Percentiles rank a stretch among this genome's conserved stretches.
Conservation (phyloP, 495 filamentous ascomycete genomes). For the Annulohypoxylon nitens region DNA sequence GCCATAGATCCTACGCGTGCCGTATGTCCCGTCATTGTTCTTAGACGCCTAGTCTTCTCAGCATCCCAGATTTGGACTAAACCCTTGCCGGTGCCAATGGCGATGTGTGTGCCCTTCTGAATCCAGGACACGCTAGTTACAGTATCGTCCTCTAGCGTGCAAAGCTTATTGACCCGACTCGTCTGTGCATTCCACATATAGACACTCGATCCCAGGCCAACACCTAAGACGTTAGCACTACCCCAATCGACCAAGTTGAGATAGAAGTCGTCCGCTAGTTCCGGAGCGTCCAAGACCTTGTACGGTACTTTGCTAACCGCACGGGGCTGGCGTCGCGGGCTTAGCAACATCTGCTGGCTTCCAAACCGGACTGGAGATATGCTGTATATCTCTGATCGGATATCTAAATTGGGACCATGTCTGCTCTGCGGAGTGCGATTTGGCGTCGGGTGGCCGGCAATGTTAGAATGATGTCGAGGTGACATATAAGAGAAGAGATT, state of each 20-base stretch:
- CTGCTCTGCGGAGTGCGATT: slow-evolving; percentile 89
- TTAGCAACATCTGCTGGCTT: slow-evolving; percentile 91
- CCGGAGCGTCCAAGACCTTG: slow-evolving; percentile 96
- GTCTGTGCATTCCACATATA: slow-evolving; percentile 98
- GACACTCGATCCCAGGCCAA: slow-evolving; percentile 92
- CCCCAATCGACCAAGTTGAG: slow-evolving; percentile 98
- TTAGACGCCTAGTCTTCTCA: slow-evolving; percentile 80
- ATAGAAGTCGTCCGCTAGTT: slow-evolving; percentile 97
- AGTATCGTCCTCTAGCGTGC: slow-evolving; percentile 91
- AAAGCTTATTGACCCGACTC: slow-evolving; percentile 89
- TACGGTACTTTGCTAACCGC: slow-evolving; percentile 95
- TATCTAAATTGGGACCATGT: slow-evolving; percentile 86
- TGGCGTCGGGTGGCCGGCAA: slow-evolving; percentile 82
- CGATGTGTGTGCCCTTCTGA: slow-evolving; percentile 92
- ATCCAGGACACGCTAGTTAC: slow-evolving; percentile 99
- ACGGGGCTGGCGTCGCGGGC: slow-evolving; percentile 86
- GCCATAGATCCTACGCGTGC: slow-evolving; percentile 90
- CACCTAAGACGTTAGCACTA: slow-evolving; percentile 91
- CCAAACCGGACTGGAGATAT: slow-evolving; percentile 89
- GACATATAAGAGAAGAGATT: slow-evolving; percentile 96
- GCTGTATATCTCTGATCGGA: slow-evolving; percentile 91
- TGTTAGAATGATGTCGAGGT: slow-evolving; percentile 73
- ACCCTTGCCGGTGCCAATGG: slow-evolving; percentile 93
- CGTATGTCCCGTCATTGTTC: slow-evolving; percentile 97
- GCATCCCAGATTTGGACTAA: slow-evolving; percentile 99